Percentiles rank a stretch among this genome's conserved stretches.
phyloP scores from a whole-genome alignment of 2,329 filamentous ascomycete genomes.

The Aspergillus fischeri region DNA sequence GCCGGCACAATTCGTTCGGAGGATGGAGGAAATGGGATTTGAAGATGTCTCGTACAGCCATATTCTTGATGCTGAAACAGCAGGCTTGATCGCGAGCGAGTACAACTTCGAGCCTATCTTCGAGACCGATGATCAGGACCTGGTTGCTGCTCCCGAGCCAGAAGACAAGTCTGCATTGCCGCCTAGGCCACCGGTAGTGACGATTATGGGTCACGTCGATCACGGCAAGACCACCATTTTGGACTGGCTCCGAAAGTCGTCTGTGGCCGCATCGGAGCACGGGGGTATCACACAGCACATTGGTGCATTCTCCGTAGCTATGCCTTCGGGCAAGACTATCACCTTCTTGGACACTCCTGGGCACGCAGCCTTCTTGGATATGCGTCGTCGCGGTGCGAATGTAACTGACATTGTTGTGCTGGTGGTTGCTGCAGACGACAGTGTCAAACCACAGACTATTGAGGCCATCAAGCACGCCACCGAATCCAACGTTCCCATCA shows the following conservation, averaged over 20 bases:
- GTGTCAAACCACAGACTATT: constrained; percentile 93
- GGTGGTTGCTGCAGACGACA: constrained; percentile 94
- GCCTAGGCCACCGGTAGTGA: constrained; percentile 82
- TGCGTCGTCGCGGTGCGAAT: constrained; percentile 91
- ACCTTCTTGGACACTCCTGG: constrained; percentile 97
- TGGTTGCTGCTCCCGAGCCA: constrained; percentile 64
- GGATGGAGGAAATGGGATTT: constrained; percentile 82
- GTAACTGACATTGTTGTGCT: constrained; percentile 96
- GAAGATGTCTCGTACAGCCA: constrained; percentile 78
- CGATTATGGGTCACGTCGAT: constrained; percentile 99
- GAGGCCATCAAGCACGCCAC: constrained; percentile 94
- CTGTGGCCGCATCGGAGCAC: constrained; percentile 84
- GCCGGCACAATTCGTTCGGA: constrained; percentile 65
- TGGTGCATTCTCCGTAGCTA: constrained; percentile 87
- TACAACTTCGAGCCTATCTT: constrained; percentile 87
- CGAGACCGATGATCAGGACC: constrained; percentile 62
- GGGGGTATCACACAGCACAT: constrained; percentile 99
- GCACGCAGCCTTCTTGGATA: constrained; percentile 90
- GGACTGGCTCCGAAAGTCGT: constrained; percentile 89
- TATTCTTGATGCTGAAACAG: constrained; percentile 85
- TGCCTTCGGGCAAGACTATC: constrained; percentile 82
- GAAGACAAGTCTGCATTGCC: constrained; percentile 67
- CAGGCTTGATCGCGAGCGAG: constrained; percentile 83
- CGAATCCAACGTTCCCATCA: constrained; percentile 82
- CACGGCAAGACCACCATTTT: constrained; percentile 97